Conservation (phyloP, 495 filamentous ascomycete genomes). For the Cercophora samala region DNA sequence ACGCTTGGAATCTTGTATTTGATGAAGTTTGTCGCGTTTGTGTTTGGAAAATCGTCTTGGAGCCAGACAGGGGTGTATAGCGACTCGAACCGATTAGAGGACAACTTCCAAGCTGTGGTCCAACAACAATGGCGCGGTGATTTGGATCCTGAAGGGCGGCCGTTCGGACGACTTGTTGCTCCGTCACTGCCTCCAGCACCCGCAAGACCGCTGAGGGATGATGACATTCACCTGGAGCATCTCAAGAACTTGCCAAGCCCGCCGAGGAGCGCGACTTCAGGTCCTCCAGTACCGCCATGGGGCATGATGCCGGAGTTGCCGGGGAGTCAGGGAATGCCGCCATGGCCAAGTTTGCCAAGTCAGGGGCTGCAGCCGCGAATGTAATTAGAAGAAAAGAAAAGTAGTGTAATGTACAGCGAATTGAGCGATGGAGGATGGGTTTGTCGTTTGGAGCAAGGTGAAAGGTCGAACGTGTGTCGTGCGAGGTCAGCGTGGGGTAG, state of each 20-base stretch:
- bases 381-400: neutral
- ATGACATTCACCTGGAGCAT: conserved; percentile 6
- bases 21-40: conserved; percentile 16
- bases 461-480: no score
- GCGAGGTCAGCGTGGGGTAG: no score
- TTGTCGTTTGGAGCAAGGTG: no score
- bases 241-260: conserved; percentile 6
- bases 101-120: conserved; percentile 5
- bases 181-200: neutral
- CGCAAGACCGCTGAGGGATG: neutral
- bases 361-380: neutral
- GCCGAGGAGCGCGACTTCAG: conserved; percentile 4
- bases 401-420: neutral
- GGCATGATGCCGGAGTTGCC: conserved; percentile 1
- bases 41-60: conserved; percentile 5
- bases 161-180: neutral
- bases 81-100: neutral
- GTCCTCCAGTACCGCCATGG: neutral
- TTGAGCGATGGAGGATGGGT: no score
- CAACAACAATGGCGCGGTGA: conserved; percentile 13
- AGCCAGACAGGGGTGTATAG: neutral
- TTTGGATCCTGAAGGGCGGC: conserved; percentile 3
- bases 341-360: conserved; percentile 1
- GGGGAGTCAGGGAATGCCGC: neutral
- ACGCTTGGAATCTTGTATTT: conserved; percentile 17